Evolutionary conservation across 2,329 filamentous ascomycete species (phyloP), one percentile per base, ranked within the genome.

Genomic region (Calonectria hawksworthii): DNA sequence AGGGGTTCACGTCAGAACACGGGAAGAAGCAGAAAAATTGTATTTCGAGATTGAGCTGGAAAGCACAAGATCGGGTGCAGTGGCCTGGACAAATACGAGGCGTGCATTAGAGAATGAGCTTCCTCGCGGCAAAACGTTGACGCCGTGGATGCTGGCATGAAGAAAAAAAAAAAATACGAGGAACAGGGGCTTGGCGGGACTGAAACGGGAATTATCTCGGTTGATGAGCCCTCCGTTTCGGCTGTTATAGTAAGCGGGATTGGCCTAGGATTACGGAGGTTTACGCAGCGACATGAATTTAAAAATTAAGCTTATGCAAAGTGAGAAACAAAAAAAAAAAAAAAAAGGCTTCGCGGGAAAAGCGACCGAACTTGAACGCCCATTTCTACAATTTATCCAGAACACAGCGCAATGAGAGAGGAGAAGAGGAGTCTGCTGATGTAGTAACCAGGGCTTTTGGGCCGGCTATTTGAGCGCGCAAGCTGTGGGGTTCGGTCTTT

Each of bases 401-500:
- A 23, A 21, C 3, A 23, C n/a, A 9, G n/a, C n/a, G 11, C 21
- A 47, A 47, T 23, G 5, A 47, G 44, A 47, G 3, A n/a, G n/a
- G n/a, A n/a, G n/a, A n/a, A n/a, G n/a, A n/a, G n/a, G n/a, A 47
- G 44, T 6, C 21, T 47, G 9, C 44, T 4, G 21, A 47, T 23
- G 44, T 47, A 18, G 8, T 23, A 23, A 23, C 44, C 6, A 47
- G 38, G 7, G 11, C 8, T 4, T 32, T 50, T 34, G 13, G 2
- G 41, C 28, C 41, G 38, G 41, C 61, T 65, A 47, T 65, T 50
- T 47, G n/a, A 65, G 10, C 41, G 26, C 28, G 8, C 18, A n/a
- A 10, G n/a, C 23, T 63, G 59, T 59, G 68, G 68, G 59, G 68
- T 65, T 34, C 36, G 68, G 36, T 44, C 28, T 54, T 54, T 63